These are phyloP conservation scores for Nemania sp. DNA, from an alignment of 2,329 filamentous ascomycete genomes.

Conservation along the genomic window DNA sequence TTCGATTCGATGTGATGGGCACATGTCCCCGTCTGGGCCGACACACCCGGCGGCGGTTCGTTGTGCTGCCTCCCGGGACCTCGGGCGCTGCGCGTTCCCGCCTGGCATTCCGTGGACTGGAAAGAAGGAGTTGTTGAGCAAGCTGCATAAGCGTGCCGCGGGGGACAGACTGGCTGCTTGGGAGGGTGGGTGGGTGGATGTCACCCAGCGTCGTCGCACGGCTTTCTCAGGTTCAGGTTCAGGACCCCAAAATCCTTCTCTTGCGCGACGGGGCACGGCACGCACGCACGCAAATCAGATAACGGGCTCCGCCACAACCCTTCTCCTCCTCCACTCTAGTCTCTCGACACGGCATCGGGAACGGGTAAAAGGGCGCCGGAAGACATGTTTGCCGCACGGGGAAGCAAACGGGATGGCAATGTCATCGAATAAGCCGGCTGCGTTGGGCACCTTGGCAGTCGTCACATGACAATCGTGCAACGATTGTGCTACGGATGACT, in stretches of 20 bases:
- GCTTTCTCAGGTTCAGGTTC: slow-evolving; percentile 32
- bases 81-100: slow-evolving; percentile 41
- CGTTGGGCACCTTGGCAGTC: slow-evolving; percentile 53
- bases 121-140: slow-evolving; percentile 53
- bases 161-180: slow-evolving; percentile 43
- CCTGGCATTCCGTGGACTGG: slow-evolving; percentile 53
- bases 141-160: slow-evolving; percentile 42
- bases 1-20: slow-evolving; percentile 66
- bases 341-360: slow-evolving; percentile 14
- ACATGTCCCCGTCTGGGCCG: slow-evolving; percentile 51
- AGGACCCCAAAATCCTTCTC: neutral
- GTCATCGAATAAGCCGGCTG: slow-evolving; percentile 15
- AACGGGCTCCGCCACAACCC: slow-evolving; percentile 13
- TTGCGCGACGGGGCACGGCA: too few species aligned
- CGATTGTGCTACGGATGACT: slow-evolving; percentile 48
- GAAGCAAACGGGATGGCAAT: slow-evolving; percentile 2
- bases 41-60: slow-evolving; percentile 47
- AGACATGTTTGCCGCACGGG: slow-evolving; percentile 20
- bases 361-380: slow-evolving; percentile 18
- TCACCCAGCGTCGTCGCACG: slow-evolving; percentile 46
- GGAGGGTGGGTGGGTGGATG: slow-evolving; percentile 11
- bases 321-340: too few species aligned
- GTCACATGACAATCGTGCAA: slow-evolving; percentile 56
- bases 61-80: slow-evolving; percentile 41
- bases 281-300: neutral